Percentiles rank a stretch among this genome's conserved stretches.
Conservation (phyloP, 305 asterid genomes). For the Vinca major region DNA sequence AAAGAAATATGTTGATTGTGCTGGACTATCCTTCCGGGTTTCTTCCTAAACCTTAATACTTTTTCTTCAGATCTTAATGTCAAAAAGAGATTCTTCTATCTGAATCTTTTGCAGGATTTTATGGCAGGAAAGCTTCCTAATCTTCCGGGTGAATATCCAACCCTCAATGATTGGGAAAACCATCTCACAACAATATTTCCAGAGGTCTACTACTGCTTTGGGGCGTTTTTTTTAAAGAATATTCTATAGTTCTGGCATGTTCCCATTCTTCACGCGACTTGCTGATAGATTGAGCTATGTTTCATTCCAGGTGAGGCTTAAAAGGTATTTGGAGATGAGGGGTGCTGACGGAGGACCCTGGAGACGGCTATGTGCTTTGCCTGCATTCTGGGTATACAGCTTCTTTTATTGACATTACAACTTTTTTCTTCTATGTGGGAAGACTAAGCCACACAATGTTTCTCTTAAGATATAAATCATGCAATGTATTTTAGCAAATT, state of each 20-base stretch:
- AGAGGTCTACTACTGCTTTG: conserved; percentile 48
- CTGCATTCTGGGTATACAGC: conserved; percentile 82
- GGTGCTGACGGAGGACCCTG: conserved; percentile 99
- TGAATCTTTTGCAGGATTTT: conserved; percentile 57
- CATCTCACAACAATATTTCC: conserved; percentile 92
- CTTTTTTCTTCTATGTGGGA: conserved; percentile 3
- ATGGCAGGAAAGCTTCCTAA: conserved; percentile 80
- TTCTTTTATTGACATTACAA: too few relatives aligned
- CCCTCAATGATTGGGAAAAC: conserved; percentile 89
- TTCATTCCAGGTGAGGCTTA: conserved; percentile 74
- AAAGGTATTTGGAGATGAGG: conserved; percentile 92
- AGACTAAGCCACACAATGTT: background rate
- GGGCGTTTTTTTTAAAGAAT: too few relatives aligned
- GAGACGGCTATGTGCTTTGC: conserved; percentile 88
- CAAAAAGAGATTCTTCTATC: conserved; percentile 12
- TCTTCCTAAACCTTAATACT: conserved; percentile 12
- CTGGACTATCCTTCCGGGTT: conserved; percentile 93
- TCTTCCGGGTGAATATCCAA: conserved; percentile 86
- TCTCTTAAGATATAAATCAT: too few relatives aligned
- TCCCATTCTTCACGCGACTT: background rate
- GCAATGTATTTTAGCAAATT: too few relatives aligned
- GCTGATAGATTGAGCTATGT: conserved; percentile 1
- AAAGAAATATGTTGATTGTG: conserved; percentile 59
- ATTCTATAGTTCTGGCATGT: conserved; percentile 1
- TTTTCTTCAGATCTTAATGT: conserved; percentile 10